Evolutionary conservation across 2,329 filamentous ascomycete species (phyloP), one percentile per base, ranked within the genome.

Genomic region (Exophiala spinifera): DNA sequence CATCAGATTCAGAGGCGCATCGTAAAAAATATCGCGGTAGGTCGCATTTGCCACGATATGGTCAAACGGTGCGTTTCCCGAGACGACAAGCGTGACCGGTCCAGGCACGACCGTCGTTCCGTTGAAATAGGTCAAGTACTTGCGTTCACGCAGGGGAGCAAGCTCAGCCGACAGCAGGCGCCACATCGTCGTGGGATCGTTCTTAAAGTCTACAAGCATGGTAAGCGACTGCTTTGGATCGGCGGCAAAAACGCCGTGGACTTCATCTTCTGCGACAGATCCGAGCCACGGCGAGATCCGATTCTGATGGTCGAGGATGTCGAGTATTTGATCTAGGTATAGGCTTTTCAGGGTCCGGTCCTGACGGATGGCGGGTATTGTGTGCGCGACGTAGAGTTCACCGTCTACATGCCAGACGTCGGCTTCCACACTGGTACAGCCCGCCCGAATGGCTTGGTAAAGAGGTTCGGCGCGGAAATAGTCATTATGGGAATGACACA

Each of bases 401-500:
- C 42, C 58, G 15, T 39, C 25, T 13, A 52, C 33, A 5, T 78
- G 71, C 78, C 79, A 82, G 23, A 82, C 74, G 55, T 82, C 80
- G 2, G 79, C 80, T 69, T 82, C 80, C 14, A 82, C 76, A 21
- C 79, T 72, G 13, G 76, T 74, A 63, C 79, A 82, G 34, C 80
- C 80, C 23, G 73, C 78, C 55, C 73, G 69, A 0, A 83, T 69
- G 7, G 79, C 79, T 28, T 77, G 76, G 63, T 74, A 80, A 0
- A 83, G 70, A 0, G 80, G 80, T 0, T 80, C 71, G 1, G 67
- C 69, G 8, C 78, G 76, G 78, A 77, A 81, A 65, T 82, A 82
- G 64, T 83, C 80, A 60, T 82, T 82, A 61, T 83, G 80, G 1
- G 78, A 81, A 61, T 82, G 79, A 54, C 78, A 81, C 33, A 69